Evolutionary conservation across 441 rosid genomes (phyloP), one percentile per base, ranked within the genome.

Genomic region (Brassica hybrid): DNA sequence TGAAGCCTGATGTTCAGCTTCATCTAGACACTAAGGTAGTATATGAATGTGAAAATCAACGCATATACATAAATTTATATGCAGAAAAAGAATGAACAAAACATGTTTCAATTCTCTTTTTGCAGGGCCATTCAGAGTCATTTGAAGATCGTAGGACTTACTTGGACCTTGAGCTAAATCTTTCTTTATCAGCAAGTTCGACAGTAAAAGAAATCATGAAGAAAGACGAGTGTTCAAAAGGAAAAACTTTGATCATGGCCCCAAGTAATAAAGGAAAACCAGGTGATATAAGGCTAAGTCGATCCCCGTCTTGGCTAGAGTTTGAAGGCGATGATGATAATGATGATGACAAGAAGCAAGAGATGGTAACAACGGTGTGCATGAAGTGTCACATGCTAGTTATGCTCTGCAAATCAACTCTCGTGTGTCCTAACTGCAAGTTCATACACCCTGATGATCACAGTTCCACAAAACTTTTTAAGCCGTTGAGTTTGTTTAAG

Each of bases 381-480:
- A 83, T 79, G 65, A 81, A 80, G 81, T 94, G 97, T 72, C 92
- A 94, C 77, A 86, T 94, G 97, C 73, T 94, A 84, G 96, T 94
- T 82, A 90, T 94, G 93, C 85, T 94, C n/a, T 88, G 89, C 84
- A 85, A 83, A 83, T 86, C 93, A n/a, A 83, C 93, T 41, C 97
- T 88, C 18, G 77, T 90, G 2, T 94, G 98, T 64, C 98, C 98
- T 32, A 94, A 88, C 83, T 92, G 98, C 91, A 94, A 92, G 73
- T 94, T 90, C 82, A 79, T 86, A 87, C 94, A 92, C 87, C 86
- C 92, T 43, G 83, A 81, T 13, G 87, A 88, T 61, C 93, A 83
- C 23, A 78, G 23, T 77, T 68, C 83, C 30, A 84, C 88, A 7
- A 77, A 84, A 60, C 75, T 80, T 19, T 84, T 89, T 82, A 82